A percentile compares a stretch with the other conserved stretches of the same genome.
phyloP scores from a whole-genome alignment of 1,284 basidiomycete species.

The Bondarzewia mesenterica region DNA sequence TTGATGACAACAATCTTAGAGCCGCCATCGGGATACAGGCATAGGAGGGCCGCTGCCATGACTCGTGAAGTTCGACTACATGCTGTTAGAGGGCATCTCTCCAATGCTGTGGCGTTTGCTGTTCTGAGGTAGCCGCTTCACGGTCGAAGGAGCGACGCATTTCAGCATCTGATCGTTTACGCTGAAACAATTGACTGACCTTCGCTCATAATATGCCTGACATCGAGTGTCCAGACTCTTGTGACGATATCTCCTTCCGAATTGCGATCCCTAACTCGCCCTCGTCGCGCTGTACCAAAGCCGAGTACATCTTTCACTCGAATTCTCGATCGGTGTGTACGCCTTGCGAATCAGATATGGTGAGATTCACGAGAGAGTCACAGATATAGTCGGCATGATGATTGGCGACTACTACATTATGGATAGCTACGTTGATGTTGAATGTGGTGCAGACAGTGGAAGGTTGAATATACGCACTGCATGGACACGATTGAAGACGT shows the following conservation, averaged over 20 bases:
- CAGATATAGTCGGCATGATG: constrained; percentile 65
- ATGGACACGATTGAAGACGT: constrained; percentile 81
- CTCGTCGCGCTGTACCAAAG: constrained; percentile 84
- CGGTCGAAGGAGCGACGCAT: not conserved
- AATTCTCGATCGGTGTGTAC: constrained; percentile 89
- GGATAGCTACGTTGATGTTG: constrained; percentile 47
- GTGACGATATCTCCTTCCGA: constrained; percentile 72
- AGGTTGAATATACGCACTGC: constrained; percentile 44
- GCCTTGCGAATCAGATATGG: constrained; percentile 67
- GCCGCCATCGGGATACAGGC: too few relatives aligned
- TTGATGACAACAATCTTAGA: too few relatives aligned
- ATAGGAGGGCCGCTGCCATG: too few relatives aligned
- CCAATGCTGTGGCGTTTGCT: constrained; percentile 65
- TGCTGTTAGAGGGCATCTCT: too few relatives aligned
- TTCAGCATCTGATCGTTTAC: not conserved
- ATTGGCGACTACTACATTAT: constrained; percentile 63
- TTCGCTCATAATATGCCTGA: constrained; percentile 35
- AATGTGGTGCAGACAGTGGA: constrained; percentile 5
- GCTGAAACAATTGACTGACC: constrained; percentile 24
- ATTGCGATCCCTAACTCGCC: constrained; percentile 92
- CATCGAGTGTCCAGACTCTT: constrained; percentile 42
- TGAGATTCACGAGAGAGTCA: constrained; percentile 69
- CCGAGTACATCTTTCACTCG: constrained; percentile 88
- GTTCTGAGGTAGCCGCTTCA: constrained; percentile 69
- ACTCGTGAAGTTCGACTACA: too few relatives aligned